Evolutionary conservation across 768 basidiomycete genomes (phyloP), one percentile per base, ranked within the genome.

Genomic region (Podaxis pistillaris): DNA sequence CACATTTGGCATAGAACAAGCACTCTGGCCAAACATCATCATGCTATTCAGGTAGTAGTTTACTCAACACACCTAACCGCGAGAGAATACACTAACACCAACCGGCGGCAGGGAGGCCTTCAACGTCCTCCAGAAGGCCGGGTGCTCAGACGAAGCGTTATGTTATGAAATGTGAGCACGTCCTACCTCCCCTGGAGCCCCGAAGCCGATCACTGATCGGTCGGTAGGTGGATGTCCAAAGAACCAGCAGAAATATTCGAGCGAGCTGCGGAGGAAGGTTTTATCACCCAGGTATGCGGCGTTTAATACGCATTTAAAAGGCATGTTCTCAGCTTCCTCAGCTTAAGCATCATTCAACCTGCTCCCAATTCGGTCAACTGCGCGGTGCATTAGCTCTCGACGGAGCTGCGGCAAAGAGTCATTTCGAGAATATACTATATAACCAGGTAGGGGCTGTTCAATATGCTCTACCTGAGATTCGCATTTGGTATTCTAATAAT

Each of bases 241-340:
- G 86, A 88, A 67, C 86, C 86, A 1, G 86, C 86, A 6, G 86
- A 87, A 66, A 86, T 87, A 44, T 88, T 88, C 68, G 86, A 88
- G 70, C 76, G 83, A 17, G 85, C 86, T 7, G 86, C 86, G 5
- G 86, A 88, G 65, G 85, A 87, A 37, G 86, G 86, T 15, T 86
- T 88, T 72, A 81, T 87, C 54, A 70, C 68, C 17, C 85, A 86
- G 74, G 85, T 80, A 64, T 19, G 76, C 66, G 9, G 24, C 22
- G 22, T 15, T 50, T 28, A 12, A 33, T 15, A 12, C 26, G 33
- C 49, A 24, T 24, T 22, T 22, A 17, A 50, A 46, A 4, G 19
- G 3, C 4, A 28, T 26, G 22, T 24, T 24, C 49, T 50, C 8
- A 50, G 13, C 9, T 24, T 28, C 13, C 22, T 24, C 13, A 87